A percentile compares a stretch with the other conserved stretches of the same genome.
Evolutionary conservation across 139 green algal genomes (phyloP).

Genomic region (Chlamydomonas schloesseri): DNA sequence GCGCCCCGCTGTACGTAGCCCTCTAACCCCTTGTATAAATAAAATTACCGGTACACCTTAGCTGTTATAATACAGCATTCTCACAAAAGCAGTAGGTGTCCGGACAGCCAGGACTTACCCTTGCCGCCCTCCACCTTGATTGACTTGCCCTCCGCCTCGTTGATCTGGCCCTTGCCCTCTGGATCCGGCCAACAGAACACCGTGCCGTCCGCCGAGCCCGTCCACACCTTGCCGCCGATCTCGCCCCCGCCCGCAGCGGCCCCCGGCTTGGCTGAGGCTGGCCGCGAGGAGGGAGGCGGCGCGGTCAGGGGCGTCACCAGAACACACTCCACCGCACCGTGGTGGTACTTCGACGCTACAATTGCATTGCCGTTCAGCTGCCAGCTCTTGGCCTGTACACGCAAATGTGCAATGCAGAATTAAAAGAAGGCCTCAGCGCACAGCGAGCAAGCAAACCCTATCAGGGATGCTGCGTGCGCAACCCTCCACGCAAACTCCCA

Average conservation of each 20-base stretch:
- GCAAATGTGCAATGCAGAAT: too few relatives aligned
- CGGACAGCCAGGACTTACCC: conserved; percentile 37
- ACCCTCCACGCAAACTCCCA: too few relatives aligned
- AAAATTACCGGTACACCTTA: too few relatives aligned
- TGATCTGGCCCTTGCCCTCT: conserved; percentile 41
- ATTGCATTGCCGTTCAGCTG: conserved; percentile 42
- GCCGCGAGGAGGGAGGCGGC: not conserved
- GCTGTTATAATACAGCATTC: too few relatives aligned
- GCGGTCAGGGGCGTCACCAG: conserved; percentile 45
- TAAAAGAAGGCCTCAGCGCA: too few relatives aligned
- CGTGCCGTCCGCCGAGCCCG: conserved; percentile 54
- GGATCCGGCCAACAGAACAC: conserved; percentile 57
- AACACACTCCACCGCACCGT: conserved; percentile 58
- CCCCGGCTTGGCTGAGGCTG: not conserved
- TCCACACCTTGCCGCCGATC: conserved; percentile 52
- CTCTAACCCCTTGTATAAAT: too few relatives aligned
- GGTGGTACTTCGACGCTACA: conserved; percentile 54
- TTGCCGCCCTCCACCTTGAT: conserved; percentile 54
- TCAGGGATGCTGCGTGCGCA: too few relatives aligned
- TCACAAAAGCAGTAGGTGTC: too few relatives aligned
- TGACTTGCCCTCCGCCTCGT: conserved; percentile 37
- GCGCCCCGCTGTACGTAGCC: too few relatives aligned
- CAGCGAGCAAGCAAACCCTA: too few relatives aligned
- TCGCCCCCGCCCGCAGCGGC: not conserved
- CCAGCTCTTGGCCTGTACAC: conserved; percentile 49